A percentile compares a stretch with the other conserved stretches of the same genome.
Conservation (phyloP, 1,284 basidiomycete genomes). For the Pterula multifida region DNA sequence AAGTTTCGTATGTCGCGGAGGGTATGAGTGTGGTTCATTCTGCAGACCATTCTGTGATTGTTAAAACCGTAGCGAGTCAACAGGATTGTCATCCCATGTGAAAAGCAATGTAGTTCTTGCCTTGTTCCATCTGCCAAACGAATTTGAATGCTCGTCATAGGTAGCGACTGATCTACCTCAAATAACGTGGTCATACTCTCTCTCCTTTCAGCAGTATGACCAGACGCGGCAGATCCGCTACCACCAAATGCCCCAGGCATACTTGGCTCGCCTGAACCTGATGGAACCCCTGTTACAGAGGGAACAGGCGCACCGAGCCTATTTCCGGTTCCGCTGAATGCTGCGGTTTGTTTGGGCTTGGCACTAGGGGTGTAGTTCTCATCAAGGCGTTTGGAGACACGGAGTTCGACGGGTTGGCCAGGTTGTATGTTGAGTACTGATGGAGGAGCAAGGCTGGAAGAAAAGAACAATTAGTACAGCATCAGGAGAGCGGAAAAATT, state of each 20-base stretch:
- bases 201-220: constrained; percentile 13
- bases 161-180: constrained; percentile 71
- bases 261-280: constrained; percentile 8
- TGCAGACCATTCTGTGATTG: constrained; percentile 56
- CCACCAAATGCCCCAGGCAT: constrained; percentile 48
- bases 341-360: constrained; percentile 24
- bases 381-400: constrained; percentile 61
- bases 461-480: not conserved
- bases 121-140: constrained; percentile 86
- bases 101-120: constrained; percentile 29
- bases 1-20: constrained; percentile 79
- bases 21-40: constrained; percentile 90
- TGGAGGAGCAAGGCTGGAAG: constrained; percentile 61
- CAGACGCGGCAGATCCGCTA: constrained; percentile 16
- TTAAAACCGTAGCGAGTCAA: not conserved
- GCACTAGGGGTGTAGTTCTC: constrained; percentile 64
- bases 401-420: constrained; percentile 81
- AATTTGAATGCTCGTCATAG: constrained; percentile 87
- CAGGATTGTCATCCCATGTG: not conserved
- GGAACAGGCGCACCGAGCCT: constrained; percentile 69
- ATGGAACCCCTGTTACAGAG: constrained; percentile 9
- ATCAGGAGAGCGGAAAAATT: not conserved
- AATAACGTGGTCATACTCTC: constrained; percentile 47
- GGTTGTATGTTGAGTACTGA: constrained; percentile 65
- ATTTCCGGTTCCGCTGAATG: constrained; percentile 73